These are phyloP conservation scores for Globisporangium alternatum DNA, from an alignment of 352 stramenopile genomes.

Conservation along the genomic window DNA sequence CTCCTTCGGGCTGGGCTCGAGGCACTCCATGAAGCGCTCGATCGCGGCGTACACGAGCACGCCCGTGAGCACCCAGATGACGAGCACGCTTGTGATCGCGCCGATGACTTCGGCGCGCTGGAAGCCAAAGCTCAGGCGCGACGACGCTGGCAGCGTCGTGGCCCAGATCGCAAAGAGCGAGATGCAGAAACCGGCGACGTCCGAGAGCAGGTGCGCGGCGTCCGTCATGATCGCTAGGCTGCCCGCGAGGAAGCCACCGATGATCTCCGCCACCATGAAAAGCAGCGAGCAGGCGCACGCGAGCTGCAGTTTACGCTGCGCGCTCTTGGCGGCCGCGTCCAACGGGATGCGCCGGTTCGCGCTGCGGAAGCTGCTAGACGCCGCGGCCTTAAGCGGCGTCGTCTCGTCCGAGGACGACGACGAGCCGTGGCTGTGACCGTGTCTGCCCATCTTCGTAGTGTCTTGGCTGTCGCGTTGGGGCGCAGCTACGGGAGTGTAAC, in stretches of 20 bases:
- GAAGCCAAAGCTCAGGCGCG: constrained; percentile 92
- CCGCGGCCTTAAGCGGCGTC: constrained; percentile 44
- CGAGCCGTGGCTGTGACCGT: constrained; percentile 20
- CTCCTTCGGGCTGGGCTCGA: constrained; percentile 73
- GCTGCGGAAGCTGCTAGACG: constrained; percentile 13
- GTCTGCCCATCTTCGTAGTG: constrained; percentile 1
- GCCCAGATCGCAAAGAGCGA: constrained; percentile 77
- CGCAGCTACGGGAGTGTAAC: neutral
- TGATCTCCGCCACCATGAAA: constrained; percentile 95
- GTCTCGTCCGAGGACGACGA: constrained; percentile 41
- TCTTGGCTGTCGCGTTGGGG: neutral
- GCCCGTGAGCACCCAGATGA: constrained; percentile 93
- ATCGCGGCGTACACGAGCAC: constrained; percentile 94
- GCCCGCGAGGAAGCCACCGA: constrained; percentile 92
- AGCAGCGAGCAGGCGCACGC: constrained; percentile 78
- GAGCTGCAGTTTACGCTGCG: constrained; percentile 63
- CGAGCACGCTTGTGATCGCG: constrained; percentile 91
- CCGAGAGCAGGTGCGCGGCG: constrained; percentile 69
- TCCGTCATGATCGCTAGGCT: constrained; percentile 95
- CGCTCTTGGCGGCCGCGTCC: constrained; percentile 41
- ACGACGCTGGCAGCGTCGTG: constrained; percentile 60
- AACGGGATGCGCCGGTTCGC: constrained; percentile 50
- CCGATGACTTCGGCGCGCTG: constrained; percentile 94
- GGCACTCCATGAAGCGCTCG: constrained; percentile 77
- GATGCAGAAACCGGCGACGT: constrained; percentile 74